Evolutionary conservation across 140 eudicot genomes (phyloP), one percentile per base, ranked within the genome.

Genomic region (Senecio squalidus): DNA sequence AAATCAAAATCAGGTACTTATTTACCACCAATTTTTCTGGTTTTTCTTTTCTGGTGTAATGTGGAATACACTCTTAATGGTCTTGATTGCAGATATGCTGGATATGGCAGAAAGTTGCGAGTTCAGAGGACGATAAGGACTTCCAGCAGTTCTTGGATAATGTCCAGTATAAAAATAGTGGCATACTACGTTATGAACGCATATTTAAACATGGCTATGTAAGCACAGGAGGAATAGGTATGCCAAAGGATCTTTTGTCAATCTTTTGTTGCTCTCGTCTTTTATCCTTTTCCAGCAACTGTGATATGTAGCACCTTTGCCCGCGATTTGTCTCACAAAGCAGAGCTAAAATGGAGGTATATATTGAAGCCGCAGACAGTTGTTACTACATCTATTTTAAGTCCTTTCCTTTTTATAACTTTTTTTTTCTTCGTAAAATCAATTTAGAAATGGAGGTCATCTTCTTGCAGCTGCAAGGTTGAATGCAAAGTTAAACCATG

Each of bases 181-280:
- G 94, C 69, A 91, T 91, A 49, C 41, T 91, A 41, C 91, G 96
- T 22, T 91, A 83, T 47, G 96, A 91, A 68, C 85, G 94, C 9
- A 86, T 91, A 50, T 86, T 91, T 63, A 96, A 96, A 64, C 66
- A 68, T 13, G 98, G 98, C 39, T 91, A 28, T 73, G 98, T 91
- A 24, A 91, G 98, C 81, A 83, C 98, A 3, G 98, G 98, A 76
- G 98, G 98, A 58, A 21, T 83, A 18, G 98, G 98, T 91, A 83
- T 39, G 64, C 38, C 10, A 5, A 17, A 38, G 7, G 22, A 28
- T 6, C 53, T 47, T 29, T 23, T 67, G 27, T 16, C 39, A 58
- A 24, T 29, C 23, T 38, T 28, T 39, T 11, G 0, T 57, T 7
- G 5, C 28, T 62, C 47, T 55, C 4, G 3, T 7, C 18, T 58